Conservation (phyloP, 352 stramenopile species). For the Globisporangium acanthophoron region DNA sequence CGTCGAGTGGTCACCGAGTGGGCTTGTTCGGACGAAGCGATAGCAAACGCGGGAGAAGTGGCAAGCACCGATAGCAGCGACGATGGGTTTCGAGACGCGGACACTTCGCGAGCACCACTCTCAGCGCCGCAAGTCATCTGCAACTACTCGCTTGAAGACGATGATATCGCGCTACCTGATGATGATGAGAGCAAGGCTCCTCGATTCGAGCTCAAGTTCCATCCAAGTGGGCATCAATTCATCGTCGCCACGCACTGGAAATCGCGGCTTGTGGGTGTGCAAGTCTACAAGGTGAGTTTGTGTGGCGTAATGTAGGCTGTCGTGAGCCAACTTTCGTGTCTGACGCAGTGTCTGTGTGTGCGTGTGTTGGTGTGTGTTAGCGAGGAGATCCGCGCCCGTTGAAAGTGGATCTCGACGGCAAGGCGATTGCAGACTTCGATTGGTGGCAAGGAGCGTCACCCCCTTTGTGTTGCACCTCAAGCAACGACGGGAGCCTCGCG, state of each 20-base stretch:
- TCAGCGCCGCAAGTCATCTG: neutral
- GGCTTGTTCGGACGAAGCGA: constrained; percentile 4
- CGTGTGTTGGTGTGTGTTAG: neutral
- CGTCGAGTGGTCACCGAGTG: constrained; percentile 6
- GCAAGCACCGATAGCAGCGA: constrained; percentile 13
- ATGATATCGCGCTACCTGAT: no score
- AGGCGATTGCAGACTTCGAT: neutral
- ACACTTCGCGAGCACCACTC: neutral
- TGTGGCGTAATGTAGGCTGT: neutral
- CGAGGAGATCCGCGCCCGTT: neutral
- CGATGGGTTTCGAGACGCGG: neutral
- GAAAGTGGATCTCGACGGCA: neutral
- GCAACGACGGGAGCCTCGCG: neutral
- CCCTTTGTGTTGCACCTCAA: neutral
- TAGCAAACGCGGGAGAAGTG: neutral
- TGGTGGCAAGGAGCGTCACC: neutral
- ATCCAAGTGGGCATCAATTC: constrained; percentile 4
- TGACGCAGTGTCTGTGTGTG: neutral
- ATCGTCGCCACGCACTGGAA: neutral
- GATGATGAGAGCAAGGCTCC: neutral
- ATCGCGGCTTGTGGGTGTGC: neutral
- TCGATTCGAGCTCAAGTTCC: constrained; percentile 6
- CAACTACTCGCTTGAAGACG: constrained; percentile 1
- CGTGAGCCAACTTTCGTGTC: neutral
- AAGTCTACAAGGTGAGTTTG: constrained; percentile 8